Conservation (phyloP, 148 eudicot species). For the Rhododendron ovatum region DNA sequence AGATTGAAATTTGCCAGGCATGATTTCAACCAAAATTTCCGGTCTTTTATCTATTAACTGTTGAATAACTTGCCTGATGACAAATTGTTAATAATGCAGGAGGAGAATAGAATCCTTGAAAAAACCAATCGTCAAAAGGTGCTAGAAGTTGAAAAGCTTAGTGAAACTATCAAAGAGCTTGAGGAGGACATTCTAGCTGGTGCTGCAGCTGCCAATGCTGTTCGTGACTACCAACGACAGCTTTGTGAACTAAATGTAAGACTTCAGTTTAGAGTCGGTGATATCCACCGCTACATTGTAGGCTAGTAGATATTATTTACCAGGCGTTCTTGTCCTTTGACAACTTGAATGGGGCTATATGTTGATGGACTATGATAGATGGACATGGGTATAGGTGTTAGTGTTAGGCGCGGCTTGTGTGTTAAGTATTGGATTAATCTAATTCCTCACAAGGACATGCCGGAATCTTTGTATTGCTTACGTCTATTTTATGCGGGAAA, state of each 20-base stretch:
- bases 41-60: background rate
- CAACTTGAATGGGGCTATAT: background rate
- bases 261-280: background rate
- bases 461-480: background rate
- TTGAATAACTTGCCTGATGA: background rate
- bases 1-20: slow-evolving; percentile 78
- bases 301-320: background rate
- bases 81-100: slow-evolving; percentile 24
- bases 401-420: background rate
- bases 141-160: slow-evolving; percentile 77
- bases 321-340: background rate
- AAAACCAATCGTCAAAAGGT: slow-evolving; percentile 84
- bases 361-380: background rate
- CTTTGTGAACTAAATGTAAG: slow-evolving; percentile 66
- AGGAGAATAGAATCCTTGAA: slow-evolving; percentile 79
- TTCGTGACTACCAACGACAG: slow-evolving; percentile 68
- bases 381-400: background rate
- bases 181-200: slow-evolving; percentile 90
- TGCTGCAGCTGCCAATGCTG: slow-evolving; percentile 73
- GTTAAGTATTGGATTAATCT: background rate
- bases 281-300: background rate
- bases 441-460: background rate
- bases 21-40: background rate
- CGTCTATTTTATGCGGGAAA: background rate
- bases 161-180: slow-evolving; percentile 67